Evolutionary conservation across 371 early-diverging fungal species (phyloP).

Genomic region (Rhizopus sp.): DNA sequence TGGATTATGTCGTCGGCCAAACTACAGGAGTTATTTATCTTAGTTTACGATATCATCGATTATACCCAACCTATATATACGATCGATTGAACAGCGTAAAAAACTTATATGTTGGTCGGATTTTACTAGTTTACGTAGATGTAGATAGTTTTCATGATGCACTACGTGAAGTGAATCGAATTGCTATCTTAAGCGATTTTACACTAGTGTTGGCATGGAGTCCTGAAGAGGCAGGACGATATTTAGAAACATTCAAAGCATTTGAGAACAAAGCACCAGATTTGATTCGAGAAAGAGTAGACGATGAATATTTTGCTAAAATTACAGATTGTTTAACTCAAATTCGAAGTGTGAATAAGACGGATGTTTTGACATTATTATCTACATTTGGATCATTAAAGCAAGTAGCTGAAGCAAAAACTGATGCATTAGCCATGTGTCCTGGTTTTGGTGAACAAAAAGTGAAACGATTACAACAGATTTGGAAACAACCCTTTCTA

Average conservation of each 20-base stretch:
- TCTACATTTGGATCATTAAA: slow-evolving; percentile 77
- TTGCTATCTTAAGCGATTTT: slow-evolving; percentile 65
- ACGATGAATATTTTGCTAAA: slow-evolving; percentile 72
- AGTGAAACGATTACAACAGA: slow-evolving; percentile 67
- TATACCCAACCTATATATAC: slow-evolving; percentile 91
- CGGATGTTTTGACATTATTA: slow-evolving; percentile 85
- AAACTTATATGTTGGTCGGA: slow-evolving; percentile 60
- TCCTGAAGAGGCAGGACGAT: slow-evolving; percentile 85
- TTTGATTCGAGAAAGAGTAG: slow-evolving; percentile 74
- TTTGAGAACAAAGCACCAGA: slow-evolving; percentile 82
- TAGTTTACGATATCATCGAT: slow-evolving; percentile 90
- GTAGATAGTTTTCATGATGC: slow-evolving; percentile 78
- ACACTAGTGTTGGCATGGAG: slow-evolving; percentile 90
- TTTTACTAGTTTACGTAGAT: slow-evolving; percentile 84
- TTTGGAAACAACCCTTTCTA: slow-evolving; percentile 55
- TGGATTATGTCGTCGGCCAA: slow-evolving; percentile 84
- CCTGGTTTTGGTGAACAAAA: slow-evolving; percentile 92
- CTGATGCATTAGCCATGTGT: slow-evolving; percentile 71
- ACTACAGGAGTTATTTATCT: slow-evolving; percentile 82
- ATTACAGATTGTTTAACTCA: slow-evolving; percentile 76
- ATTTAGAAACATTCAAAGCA: slow-evolving; percentile 82
- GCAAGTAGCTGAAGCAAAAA: slow-evolving; percentile 62
- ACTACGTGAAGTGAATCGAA: slow-evolving; percentile 81
- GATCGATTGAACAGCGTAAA: slow-evolving; percentile 70
- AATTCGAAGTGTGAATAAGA: slow-evolving; percentile 83